Base-by-base conservation (phyloP, 495 filamentous ascomycete species). In the Penicillium antarcticum region DNA sequence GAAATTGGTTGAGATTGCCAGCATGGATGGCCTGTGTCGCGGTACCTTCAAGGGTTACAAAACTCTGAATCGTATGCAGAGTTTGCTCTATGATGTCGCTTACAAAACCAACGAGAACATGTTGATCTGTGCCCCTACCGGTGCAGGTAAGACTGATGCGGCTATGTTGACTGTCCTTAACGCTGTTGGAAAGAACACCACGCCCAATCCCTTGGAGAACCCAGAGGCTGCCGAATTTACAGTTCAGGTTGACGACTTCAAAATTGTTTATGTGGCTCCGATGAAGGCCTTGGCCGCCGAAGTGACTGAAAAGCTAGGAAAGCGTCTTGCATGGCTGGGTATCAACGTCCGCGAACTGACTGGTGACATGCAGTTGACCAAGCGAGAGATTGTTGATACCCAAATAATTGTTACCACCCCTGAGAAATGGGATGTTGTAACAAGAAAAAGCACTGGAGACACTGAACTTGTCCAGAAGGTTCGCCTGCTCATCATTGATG, bases 371-470 rank as follows among this genome's bases (percentile, higher is more conserved):
- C 95, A 99, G 57, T 77, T 99, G 54, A 96, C 92, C 32, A 99
- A 99, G 72, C 82, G 88, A 2, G 95, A 99, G 70, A 95, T 99
- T 51, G 77, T 92, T 26, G 83, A 88, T 57, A 99, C 94, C 2
- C 95, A 99, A 68, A 92, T 99, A 50, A 96, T 99, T 54, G 95
- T 99, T 13, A 99, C 94, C 0, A 99, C 94, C 9, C 94, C 94
- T 42, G 94, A 99, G 67, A 99, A 99, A 75, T 99, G 94, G 94
- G 94, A 99, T 71, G 92, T 97, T 11, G 87, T 97, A 29, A 99
- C 94, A 9, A 79, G 94, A 37, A 99, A 97, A 68, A 92, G 94
- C 41, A 96, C 90, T 1, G 94, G 94, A 3, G 94, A 99, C 63
- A 97, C 95, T 5, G 95, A 97, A 63, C 80, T 99, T 10, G 94